Evolutionary conservation across 495 filamentous ascomycete genomes (phyloP).

Genomic region (Entonaema liquescens): DNA sequence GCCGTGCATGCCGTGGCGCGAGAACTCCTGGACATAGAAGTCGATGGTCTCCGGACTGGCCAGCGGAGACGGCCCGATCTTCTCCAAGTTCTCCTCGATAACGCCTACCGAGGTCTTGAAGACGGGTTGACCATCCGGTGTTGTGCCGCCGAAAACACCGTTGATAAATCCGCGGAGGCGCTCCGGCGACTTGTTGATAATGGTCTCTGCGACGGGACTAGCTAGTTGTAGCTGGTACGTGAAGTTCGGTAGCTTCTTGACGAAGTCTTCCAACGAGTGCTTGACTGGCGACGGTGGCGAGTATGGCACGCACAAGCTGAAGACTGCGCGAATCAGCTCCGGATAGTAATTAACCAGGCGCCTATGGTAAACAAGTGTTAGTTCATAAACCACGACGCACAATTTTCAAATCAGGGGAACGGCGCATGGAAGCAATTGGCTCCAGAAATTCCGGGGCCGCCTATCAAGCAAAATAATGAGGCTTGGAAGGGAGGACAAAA

Average conservation of each 20-base stretch:
- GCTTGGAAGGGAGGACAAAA: background rate
- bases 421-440: background rate
- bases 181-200: constrained; percentile 59
- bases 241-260: constrained; percentile 72
- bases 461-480: background rate
- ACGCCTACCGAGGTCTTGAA: constrained; percentile 68
- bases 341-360: constrained; percentile 77
- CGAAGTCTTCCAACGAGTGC: constrained; percentile 62
- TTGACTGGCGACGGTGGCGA: constrained; percentile 58
- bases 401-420: constrained; percentile 46
- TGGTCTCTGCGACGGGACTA: constrained; percentile 69
- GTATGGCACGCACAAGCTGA: constrained; percentile 83
- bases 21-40: constrained; percentile 76
- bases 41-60: constrained; percentile 75
- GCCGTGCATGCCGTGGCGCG: constrained; percentile 75
- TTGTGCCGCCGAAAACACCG: constrained; percentile 71
- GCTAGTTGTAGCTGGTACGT: constrained; percentile 83
- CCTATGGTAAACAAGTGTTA: constrained; percentile 25
- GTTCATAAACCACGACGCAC: background rate
- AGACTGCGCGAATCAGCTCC: constrained; percentile 72
- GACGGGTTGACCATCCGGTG: constrained; percentile 59
- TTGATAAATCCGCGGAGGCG: constrained; percentile 73
- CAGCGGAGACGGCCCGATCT: constrained; percentile 62
- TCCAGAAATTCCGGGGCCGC: background rate
- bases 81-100: constrained; percentile 54